phyloP scores from a whole-genome alignment of 1,139 yeast genomes.

The Blastobotrys persicus region DNA sequence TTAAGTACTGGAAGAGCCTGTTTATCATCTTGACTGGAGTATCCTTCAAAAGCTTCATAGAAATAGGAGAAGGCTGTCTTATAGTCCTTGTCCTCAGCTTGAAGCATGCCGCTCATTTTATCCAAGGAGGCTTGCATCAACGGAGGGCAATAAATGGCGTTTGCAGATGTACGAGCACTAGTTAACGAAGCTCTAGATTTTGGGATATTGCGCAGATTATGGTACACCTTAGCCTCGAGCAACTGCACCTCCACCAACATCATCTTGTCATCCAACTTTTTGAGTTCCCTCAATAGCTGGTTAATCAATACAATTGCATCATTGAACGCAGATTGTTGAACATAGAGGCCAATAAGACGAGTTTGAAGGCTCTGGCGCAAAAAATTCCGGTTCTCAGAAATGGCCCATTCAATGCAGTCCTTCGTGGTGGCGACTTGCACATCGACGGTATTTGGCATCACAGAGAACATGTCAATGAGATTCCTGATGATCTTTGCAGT shows the following conservation, averaged over 20 bases:
- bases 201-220: slow-evolving; percentile 88
- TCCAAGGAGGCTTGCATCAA: slow-evolving; percentile 91
- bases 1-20: slow-evolving; percentile 78
- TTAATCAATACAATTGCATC: slow-evolving; percentile 73
- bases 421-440: slow-evolving; percentile 71
- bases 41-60: slow-evolving; percentile 92
- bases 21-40: slow-evolving; percentile 49
- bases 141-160: slow-evolving; percentile 94
- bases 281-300: slow-evolving; percentile 75
- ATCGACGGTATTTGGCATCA: slow-evolving; percentile 64
- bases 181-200: slow-evolving; percentile 91
- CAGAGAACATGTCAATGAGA: slow-evolving; percentile 74
- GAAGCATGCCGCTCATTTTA: slow-evolving; percentile 90
- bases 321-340: slow-evolving; percentile 59
- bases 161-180: slow-evolving; percentile 94
- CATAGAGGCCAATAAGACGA: slow-evolving; percentile 74
- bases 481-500: slow-evolving; percentile 75
- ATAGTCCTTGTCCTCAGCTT: slow-evolving; percentile 96
- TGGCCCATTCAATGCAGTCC: slow-evolving; percentile 86
- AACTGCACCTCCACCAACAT: slow-evolving; percentile 94
- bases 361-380: slow-evolving; percentile 85
- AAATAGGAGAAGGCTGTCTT: slow-evolving; percentile 95
- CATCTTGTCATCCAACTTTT: slow-evolving; percentile 91
- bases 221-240: slow-evolving; percentile 85
- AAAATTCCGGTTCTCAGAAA: slow-evolving; percentile 77